Base-by-base conservation (phyloP, 2,329 filamentous ascomycete genomes). In the Penicillium sclerotiorum region DNA sequence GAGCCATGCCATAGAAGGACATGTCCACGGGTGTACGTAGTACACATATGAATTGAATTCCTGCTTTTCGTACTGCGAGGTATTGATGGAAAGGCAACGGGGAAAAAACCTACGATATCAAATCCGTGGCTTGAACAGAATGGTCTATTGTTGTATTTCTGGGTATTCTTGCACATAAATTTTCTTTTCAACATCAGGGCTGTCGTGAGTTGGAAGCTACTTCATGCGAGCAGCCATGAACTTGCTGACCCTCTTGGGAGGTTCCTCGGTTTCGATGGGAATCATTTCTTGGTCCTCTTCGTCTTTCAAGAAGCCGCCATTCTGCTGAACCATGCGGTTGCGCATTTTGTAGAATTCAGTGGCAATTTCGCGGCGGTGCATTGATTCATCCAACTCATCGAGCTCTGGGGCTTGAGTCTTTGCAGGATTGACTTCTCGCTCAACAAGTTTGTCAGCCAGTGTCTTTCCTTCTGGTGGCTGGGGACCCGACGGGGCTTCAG, bases 291-390 rank as follows among this genome's bases (percentile, higher is more conserved):
- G 78, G 52, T 90, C 85, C 51, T 88, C 83, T 59, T 90, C 83
- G 59, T 90, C 83, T 49, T 83, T 81, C 61, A 88, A 74, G 68
- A 96, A 95, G 3, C 91, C 91, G 44, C 91, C 91, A 61, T 94
- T 84, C 60, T 85, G 82, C 59, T 90, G 84, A 46, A 96, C 91
- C 71, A 95, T 86, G 62, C 82, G 83, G 66, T 92, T 95, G 17
- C 93, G 87, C 69, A 89, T 79, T 37, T 83, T 85, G 68, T 95
- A 88, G 69, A 95, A 95, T 65, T 95, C 89, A 30, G 84, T 82
- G 7, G 89, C 86, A 12, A 95, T 85, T 68, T 95, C 88, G 55
- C 89, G 85, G 45, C 88, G 81, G 43, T 93, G 77, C 23, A 92
- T 75, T 17, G 84, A 78, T 5, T 88, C 83, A 59, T 96, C 88